Conservation (phyloP, 2,329 filamentous ascomycete species). For the Ramularia endophylla region DNA sequence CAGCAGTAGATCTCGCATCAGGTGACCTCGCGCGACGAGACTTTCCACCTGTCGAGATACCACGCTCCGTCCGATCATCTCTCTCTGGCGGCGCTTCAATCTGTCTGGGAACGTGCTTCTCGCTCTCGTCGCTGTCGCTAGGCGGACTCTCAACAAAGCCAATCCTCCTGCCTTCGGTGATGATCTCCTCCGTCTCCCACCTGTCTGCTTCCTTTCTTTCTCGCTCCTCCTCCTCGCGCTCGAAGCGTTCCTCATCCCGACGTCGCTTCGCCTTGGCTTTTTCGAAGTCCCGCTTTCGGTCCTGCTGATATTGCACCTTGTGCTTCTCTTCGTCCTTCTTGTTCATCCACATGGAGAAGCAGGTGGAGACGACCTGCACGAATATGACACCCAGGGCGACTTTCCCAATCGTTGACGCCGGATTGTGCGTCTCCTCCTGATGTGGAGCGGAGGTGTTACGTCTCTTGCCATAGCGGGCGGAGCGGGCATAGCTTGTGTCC, state of each 20-base stretch:
- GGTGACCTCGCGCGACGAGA: neutral
- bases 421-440: slow-evolving; percentile 2
- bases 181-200: slow-evolving; percentile 3
- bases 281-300: slow-evolving; percentile 10
- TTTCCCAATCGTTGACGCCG: slow-evolving; percentile 8
- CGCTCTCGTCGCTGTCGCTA: slow-evolving; percentile 1
- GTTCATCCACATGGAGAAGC: slow-evolving; percentile 8
- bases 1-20: neutral
- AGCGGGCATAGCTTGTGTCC: neutral
- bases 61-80: neutral
- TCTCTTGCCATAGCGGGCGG: slow-evolving; percentile 2
- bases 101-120: neutral
- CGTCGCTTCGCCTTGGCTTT: slow-evolving; percentile 11
- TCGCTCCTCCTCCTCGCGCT: slow-evolving; percentile 6
- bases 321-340: slow-evolving; percentile 13
- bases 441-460: neutral
- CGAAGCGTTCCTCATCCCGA: slow-evolving; percentile 10
- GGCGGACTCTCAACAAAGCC: slow-evolving; percentile 2
- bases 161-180: slow-evolving; percentile 4
- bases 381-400: slow-evolving; percentile 10
- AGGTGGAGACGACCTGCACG: slow-evolving; percentile 7
- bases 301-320: slow-evolving; percentile 5
- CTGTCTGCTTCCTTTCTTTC: slow-evolving; percentile 3
- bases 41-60: neutral
- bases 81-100: slow-evolving; percentile 1